These are phyloP conservation scores for Clarireedia sp. DNA, from an alignment of 2,329 filamentous ascomycete species.

Conservation along the genomic window DNA sequence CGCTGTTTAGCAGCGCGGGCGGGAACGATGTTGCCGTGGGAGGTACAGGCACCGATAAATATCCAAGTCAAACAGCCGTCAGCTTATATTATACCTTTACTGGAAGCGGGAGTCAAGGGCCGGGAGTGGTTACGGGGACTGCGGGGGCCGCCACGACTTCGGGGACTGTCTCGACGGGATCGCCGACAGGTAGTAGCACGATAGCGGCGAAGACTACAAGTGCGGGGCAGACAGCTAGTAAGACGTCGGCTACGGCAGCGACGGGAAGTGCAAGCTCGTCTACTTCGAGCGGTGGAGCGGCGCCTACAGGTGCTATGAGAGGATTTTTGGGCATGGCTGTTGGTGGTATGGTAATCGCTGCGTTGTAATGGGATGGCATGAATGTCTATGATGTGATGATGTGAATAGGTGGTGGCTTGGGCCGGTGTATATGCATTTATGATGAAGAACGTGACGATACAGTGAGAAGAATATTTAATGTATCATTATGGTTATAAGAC, in stretches of 20 bases:
- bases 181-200: no score
- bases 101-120: constrained; percentile 31
- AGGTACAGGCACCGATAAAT: constrained; percentile 30
- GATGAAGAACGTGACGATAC: no score
- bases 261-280: constrained; percentile 11
- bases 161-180: no score
- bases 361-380: no score
- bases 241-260: constrained; percentile 2
- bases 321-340: constrained; percentile 23
- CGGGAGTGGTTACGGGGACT: constrained; percentile 36
- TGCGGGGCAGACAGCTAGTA: neutral
- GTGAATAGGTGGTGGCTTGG: no score
- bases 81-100: constrained; percentile 35
- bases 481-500: no score
- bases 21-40: constrained; percentile 22
- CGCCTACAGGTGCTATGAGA: constrained; percentile 22
- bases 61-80: constrained; percentile 33
- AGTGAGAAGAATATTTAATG: no score
- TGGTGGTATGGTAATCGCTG: constrained; percentile 26
- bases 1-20: constrained; percentile 30
- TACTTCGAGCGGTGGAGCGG: constrained; percentile 24
- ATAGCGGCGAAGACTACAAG: neutral
- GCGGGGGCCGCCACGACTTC: constrained; percentile 30
- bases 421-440: no score
- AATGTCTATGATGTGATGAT: no score